phyloP scores from a whole-genome alignment of 768 basidiomycete species.

The Tulasnella sp. region DNA sequence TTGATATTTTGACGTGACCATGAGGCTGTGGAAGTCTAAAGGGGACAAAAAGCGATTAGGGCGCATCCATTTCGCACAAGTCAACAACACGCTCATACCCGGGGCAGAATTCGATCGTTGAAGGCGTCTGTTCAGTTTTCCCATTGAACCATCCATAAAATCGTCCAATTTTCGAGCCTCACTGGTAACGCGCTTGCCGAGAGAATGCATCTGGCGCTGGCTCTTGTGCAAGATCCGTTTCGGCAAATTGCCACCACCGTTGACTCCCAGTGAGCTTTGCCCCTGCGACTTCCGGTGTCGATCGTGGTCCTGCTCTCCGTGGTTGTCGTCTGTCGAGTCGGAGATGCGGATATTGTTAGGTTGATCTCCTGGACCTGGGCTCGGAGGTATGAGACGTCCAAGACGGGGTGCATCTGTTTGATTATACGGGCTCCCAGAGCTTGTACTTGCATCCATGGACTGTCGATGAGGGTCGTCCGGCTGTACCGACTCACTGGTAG shows the following conservation, averaged over 20 bases:
- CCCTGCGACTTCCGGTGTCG: neutral
- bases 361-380: constrained; percentile 3
- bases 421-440: neutral
- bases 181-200: constrained; percentile 13
- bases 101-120: constrained; percentile 61
- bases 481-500: neutral
- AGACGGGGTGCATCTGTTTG: constrained; percentile 12
- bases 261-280: neutral
- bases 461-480: neutral
- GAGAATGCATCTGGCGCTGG: constrained; percentile 19
- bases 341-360: neutral
- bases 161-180: constrained; percentile 11
- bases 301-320: neutral
- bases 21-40: constrained; percentile 60
- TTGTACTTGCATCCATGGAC: neutral
- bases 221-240: constrained; percentile 18
- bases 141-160: constrained; percentile 11
- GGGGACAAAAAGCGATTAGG: neutral
- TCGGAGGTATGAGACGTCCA: constrained; percentile 12
- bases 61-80: neutral
- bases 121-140: constrained; percentile 28
- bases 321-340: constrained; percentile 1
- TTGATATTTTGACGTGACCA: constrained; percentile 54
- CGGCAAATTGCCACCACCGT: neutral
- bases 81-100: constrained; percentile 37